phyloP scores from a whole-genome alignment of 768 basidiomycete species.

The Termitomyces sp. region DNA sequence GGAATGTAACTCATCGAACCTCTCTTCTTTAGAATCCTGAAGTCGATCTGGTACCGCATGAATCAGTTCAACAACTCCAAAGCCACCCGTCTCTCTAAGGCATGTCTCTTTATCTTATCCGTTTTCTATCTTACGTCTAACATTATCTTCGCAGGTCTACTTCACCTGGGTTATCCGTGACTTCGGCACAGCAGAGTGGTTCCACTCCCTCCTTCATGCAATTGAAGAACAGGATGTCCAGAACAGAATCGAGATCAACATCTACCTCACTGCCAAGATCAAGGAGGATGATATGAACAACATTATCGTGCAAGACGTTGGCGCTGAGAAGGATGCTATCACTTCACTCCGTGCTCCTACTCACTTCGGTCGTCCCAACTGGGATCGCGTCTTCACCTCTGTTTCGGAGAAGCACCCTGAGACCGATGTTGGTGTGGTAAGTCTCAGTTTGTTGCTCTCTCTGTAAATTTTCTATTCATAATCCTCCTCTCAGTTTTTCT shows the following conservation, averaged over 20 bases:
- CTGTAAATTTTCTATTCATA: background rate
- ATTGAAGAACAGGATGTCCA: conserved; percentile 90
- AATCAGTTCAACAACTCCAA: conserved; percentile 76
- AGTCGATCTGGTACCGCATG: conserved; percentile 96
- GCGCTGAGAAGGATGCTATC: conserved; percentile 89
- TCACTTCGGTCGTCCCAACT: conserved; percentile 89
- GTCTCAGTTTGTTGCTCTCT: conserved; percentile 17
- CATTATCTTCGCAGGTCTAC: conserved; percentile 48
- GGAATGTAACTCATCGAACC: background rate
- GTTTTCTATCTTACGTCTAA: background rate
- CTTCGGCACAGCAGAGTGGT: conserved; percentile 88
- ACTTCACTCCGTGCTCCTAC: conserved; percentile 88
- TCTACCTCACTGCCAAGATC: conserved; percentile 88
- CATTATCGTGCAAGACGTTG: conserved; percentile 90
- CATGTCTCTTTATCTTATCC: conserved; percentile 13
- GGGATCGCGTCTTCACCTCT: conserved; percentile 70
- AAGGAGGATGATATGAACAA: conserved; percentile 94
- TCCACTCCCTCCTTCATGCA: conserved; percentile 89
- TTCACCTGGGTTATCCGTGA: conserved; percentile 97
- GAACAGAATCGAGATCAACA: conserved; percentile 89
- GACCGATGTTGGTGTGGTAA: conserved; percentile 85
- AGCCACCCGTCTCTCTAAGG: conserved; percentile 84
- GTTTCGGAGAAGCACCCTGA: conserved; percentile 81
- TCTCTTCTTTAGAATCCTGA: conserved; percentile 57
- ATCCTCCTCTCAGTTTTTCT: conserved; percentile 60